Evolutionary conservation across 129 eudicot genomes (phyloP), one percentile per base, ranked within the genome.

Genomic region (sunflower (Helianthus annuus)): DNA sequence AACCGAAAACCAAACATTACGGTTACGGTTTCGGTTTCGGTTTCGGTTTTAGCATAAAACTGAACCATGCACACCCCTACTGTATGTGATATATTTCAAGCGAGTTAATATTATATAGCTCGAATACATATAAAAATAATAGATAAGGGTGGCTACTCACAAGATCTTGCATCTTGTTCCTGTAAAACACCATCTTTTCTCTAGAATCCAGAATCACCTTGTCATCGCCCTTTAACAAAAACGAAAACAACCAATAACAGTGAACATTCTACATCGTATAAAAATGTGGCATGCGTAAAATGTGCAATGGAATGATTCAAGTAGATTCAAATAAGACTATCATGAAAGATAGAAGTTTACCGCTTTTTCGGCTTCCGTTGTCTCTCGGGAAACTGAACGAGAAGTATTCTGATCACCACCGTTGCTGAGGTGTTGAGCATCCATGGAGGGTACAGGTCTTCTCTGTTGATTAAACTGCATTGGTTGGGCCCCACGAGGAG

Each of bases 131-230:
- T 15, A 15, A 71, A 14, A 57, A 32, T 42, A 58, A 16, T 13
- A 42, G 32, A 45, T 27, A 62, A 75, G 69, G 48, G 71, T 42
- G 77, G 67, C 44, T 55, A 80, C 97, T 87, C 79, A 94, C 98
- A 81, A 94, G 97, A 64, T 94, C 98, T 76, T 94, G 98, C 98
- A 94, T 94, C 77, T 90, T 90, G 62, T 85, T 78, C 77, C 97
- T 82, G 78, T 81, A 94, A 74, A 72, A 94, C 45, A 83, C 88
- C 76, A 90, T 70, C 86, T 90, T 94, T 78, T 90, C 98, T 80
- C 83, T 90, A 52, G 98, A 94, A 83, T 94, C 98, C 80, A 94
- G 78, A 82, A 78, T 62, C 85, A 81, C 65, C 68, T 85, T 93
- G 60, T 74, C 83, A 52, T 84, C 96, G 84, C 65, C 96, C 97